These are phyloP conservation scores for Leishmania turanica DNA, from an alignment of 208 protist genomes.

Conservation along the genomic window DNA sequence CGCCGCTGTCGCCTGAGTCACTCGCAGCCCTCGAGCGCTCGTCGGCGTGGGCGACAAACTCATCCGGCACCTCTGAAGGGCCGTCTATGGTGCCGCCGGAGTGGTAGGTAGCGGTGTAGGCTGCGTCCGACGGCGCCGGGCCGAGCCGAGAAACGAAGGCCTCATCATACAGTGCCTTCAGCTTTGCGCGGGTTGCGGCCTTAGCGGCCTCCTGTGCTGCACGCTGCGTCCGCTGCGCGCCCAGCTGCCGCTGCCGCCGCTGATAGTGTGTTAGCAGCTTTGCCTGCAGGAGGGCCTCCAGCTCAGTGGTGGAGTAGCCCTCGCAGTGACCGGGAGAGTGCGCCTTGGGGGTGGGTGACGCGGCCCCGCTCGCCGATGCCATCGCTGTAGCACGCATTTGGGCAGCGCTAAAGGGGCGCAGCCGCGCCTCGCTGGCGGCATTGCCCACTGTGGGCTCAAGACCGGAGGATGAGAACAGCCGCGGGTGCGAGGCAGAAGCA, in stretches of 20 bases:
- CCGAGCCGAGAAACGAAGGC: conserved; percentile 21
- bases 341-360: conserved; percentile 10
- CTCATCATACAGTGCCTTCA: conserved; percentile 54
- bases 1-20: background rate
- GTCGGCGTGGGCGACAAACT: background rate
- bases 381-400: background rate
- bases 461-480: conserved; percentile 7
- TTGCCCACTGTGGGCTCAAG: background rate
- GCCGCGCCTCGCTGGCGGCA: conserved; percentile 12
- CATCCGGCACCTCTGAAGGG: background rate
- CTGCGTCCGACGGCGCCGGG: conserved; percentile 3
- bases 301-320: conserved; percentile 43
- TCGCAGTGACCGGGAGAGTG: conserved; percentile 19
- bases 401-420: background rate
- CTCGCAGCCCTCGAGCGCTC: background rate
- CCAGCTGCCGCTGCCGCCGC: conserved; percentile 40
- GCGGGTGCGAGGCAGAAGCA: background rate
- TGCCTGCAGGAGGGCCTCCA: conserved; percentile 54
- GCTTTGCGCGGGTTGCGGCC: conserved; percentile 27
- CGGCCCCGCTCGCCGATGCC: background rate
- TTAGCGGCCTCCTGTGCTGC: conserved; percentile 36
- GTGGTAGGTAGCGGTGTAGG: conserved; percentile 11
- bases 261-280: conserved; percentile 57
- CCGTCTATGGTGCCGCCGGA: conserved; percentile 1
- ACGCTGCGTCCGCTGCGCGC: conserved; percentile 32